These are phyloP conservation scores for Penicillium capsulatum DNA, from an alignment of 2,329 filamentous ascomycete species.

Conservation along the genomic window DNA sequence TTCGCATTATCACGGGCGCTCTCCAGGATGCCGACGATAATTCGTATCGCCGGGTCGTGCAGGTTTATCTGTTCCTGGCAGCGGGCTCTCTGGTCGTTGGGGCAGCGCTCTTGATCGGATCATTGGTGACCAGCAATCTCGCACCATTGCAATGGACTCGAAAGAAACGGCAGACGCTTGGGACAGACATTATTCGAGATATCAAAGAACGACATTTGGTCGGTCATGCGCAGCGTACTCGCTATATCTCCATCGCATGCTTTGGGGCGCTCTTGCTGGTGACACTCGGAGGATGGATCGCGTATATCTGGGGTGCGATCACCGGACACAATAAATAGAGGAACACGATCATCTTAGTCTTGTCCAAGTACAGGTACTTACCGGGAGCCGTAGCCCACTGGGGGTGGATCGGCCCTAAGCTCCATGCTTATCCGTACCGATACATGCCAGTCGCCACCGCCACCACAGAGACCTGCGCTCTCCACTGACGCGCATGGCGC, in stretches of 20 bases:
- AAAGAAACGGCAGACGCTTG: slow-evolving; percentile 47
- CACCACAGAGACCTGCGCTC: slow-evolving; percentile 4
- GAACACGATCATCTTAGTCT: too few species aligned
- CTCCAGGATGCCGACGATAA: slow-evolving; percentile 57
- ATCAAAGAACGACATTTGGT: slow-evolving; percentile 44
- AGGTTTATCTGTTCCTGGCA: slow-evolving; percentile 55
- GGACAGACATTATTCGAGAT: slow-evolving; percentile 43
- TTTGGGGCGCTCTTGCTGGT: slow-evolving; percentile 46
- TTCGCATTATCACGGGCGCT: slow-evolving; percentile 54
- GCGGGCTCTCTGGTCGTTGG: slow-evolving; percentile 49
- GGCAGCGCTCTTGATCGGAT: slow-evolving; percentile 37
- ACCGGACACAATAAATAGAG: slow-evolving; percentile 48
- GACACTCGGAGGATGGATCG: slow-evolving; percentile 47
- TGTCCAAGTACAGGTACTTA: too few species aligned
- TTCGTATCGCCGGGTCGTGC: slow-evolving; percentile 53
- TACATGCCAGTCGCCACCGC: slow-evolving; percentile 13
- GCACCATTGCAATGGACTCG: slow-evolving; percentile 56
- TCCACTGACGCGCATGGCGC: too few species aligned
- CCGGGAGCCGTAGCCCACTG: background rate
- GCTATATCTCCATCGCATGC: slow-evolving; percentile 41
- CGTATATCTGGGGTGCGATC: slow-evolving; percentile 59
- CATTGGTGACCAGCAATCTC: slow-evolving; percentile 43
- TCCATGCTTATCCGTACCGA: slow-evolving; percentile 2
- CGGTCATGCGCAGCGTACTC: slow-evolving; percentile 37
- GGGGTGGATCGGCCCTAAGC: slow-evolving; percentile 3